Percentiles rank a stretch among this genome's conserved stretches.
These are phyloP conservation scores for Pistacia atlantica DNA, from an alignment of 345 rosid species.

Conservation along the genomic window DNA sequence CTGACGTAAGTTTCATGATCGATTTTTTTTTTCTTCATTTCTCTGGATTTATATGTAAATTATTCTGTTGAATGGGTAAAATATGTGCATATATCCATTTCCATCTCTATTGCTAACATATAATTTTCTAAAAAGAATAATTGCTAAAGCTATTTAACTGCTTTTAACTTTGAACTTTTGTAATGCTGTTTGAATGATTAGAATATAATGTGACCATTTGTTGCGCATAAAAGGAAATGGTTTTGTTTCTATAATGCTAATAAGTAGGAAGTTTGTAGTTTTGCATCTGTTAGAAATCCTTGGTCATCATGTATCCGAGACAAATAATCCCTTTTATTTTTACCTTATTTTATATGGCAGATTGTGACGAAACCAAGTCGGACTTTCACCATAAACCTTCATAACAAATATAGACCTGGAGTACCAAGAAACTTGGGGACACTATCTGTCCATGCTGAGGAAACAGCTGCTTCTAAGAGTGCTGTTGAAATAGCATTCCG, in stretches of 20 bases:
- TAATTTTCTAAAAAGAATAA: not conserved
- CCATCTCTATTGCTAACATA: not conserved
- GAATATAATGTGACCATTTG: not conserved
- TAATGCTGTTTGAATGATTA: not conserved
- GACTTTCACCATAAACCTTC: conserved; percentile 54
- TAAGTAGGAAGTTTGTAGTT: not conserved
- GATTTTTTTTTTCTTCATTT: not conserved
- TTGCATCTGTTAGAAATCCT: not conserved
- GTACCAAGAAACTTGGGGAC: conserved; percentile 52
- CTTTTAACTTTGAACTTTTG: not conserved
- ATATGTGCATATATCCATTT: not conserved
- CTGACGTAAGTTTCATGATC: conserved; percentile 42
- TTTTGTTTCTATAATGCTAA: not conserved
- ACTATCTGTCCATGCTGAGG: conserved; percentile 74
- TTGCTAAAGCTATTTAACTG: not conserved
- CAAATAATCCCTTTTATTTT: not conserved
- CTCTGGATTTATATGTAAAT: not conserved
- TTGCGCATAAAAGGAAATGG: not conserved
- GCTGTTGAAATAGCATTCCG: conserved; percentile 53
- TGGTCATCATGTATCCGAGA: not conserved
- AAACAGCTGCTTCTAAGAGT: conserved; percentile 60
- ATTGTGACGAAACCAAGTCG: conserved; percentile 59
- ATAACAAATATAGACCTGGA: conserved; percentile 35
- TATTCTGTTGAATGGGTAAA: not conserved
- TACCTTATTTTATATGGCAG: conserved; percentile 38